A percentile compares a stretch with the other conserved stretches of the same genome.
Evolutionary conservation across 306 rosid genomes (phyloP).

Genomic region (Cucurbita argyrosperma): DNA sequence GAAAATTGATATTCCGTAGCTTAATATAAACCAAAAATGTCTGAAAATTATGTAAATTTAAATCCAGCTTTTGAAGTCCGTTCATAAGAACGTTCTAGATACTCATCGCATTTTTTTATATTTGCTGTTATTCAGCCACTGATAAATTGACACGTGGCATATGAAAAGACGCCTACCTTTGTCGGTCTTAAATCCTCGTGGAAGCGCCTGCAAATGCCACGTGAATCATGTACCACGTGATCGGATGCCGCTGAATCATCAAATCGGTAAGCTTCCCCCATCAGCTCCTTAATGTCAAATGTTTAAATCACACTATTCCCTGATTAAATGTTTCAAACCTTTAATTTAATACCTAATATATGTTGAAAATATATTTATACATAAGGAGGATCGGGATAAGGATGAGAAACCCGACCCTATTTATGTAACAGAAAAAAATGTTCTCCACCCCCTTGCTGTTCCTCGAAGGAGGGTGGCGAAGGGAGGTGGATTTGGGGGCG

Average conservation of each 20-base stretch:
- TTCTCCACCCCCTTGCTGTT: too few relatives aligned
- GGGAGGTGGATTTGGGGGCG: too few relatives aligned
- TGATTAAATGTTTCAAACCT: too few relatives aligned
- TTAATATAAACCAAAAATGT: background rate
- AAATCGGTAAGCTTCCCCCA: background rate
- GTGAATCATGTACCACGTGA: background rate
- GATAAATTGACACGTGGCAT: background rate
- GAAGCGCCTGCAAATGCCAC: background rate
- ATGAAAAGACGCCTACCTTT: background rate
- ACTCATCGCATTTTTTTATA: background rate
- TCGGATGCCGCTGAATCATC: background rate
- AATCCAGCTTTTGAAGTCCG: slow-evolving; percentile 17
- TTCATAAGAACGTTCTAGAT: background rate
- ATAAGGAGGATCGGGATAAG: too few relatives aligned
- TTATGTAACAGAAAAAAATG: too few relatives aligned
- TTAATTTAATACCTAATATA: too few relatives aligned
- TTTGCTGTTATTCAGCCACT: background rate
- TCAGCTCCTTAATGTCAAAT: background rate
- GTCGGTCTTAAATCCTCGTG: background rate
- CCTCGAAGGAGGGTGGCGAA: too few relatives aligned
- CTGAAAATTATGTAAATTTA: slow-evolving; percentile 31
- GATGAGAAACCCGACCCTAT: too few relatives aligned
- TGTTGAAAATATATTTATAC: too few relatives aligned
- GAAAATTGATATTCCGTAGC: background rate
- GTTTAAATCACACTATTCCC: too few relatives aligned